These are phyloP conservation scores for Agapanthus africanus DNA, from an alignment of 106 monocot species.

Conservation along the genomic window DNA sequence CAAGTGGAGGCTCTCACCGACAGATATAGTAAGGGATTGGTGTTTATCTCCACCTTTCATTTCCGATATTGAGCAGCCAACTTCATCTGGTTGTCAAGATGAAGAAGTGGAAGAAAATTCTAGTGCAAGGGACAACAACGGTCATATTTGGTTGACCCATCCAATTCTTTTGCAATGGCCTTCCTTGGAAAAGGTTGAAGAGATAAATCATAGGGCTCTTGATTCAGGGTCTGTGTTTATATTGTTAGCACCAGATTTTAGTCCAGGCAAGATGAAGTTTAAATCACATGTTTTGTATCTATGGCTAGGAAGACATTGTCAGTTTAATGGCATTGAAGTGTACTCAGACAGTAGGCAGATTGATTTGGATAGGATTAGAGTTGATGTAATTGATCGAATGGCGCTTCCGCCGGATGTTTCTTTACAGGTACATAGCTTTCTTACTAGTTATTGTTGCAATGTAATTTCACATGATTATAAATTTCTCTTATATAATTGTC, in stretches of 20 bases:
- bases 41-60: slow-evolving; percentile 33
- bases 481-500: too few relatives aligned
- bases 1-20: too few relatives aligned
- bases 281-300: slow-evolving; percentile 31
- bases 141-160: slow-evolving; percentile 3
- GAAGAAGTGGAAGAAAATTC: slow-evolving; percentile 5
- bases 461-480: too few relatives aligned
- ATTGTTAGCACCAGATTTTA: slow-evolving; percentile 39
- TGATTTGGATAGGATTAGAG: slow-evolving; percentile 16
- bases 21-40: slow-evolving; percentile 37
- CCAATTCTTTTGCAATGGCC: slow-evolving; percentile 51
- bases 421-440: slow-evolving; percentile 62
- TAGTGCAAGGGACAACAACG: not conserved
- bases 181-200: slow-evolving; percentile 32
- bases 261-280: slow-evolving; percentile 6
- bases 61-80: slow-evolving; percentile 9
- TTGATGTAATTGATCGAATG: slow-evolving; percentile 38
- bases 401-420: slow-evolving; percentile 30
- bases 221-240: slow-evolving; percentile 49
- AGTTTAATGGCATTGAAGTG: not conserved
- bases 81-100: slow-evolving; percentile 8
- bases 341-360: slow-evolving; percentile 3
- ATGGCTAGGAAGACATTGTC: slow-evolving; percentile 39
- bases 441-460: too few relatives aligned
- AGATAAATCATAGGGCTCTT: slow-evolving; percentile 36